Evolutionary conservation across 2,329 filamentous ascomycete species (phyloP), one percentile per base, ranked within the genome.

Genomic region (Phoma herbarum): DNA sequence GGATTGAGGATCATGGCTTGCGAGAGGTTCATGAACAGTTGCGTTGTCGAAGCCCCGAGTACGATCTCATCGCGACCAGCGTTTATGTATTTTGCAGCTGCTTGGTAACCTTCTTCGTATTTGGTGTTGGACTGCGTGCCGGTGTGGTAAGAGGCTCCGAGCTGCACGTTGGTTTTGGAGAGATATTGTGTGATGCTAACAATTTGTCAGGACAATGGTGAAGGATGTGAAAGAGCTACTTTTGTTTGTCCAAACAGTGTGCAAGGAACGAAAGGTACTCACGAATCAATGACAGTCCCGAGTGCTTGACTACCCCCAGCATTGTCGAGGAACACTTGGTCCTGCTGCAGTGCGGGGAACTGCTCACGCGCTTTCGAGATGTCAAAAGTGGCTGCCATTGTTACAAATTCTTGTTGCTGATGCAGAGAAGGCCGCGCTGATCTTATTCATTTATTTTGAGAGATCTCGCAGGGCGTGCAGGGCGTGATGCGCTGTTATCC

Each of bases 301-400:
- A 93, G 78, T 1, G 86, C 83, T 69, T 93, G 90, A 70, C 87
- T 91, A 35, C 90, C 90, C 18, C 90, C 90, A 11, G 90, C 91
- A 71, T 93, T 93, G 71, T 94, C 90, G 64, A 93, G 85, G 73
- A 85, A 92, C 48, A 93, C 82, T 69, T 92, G 89, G 45, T 87
- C 80, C 59, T 87, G 82, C 39, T 83, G 77, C 37, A 93, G 76
- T 14, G 90, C 88, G 31, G 90, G 90, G 78, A 93, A 93, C 52
- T 83, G 81, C 60, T 82, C 79, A 59, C 88, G 83, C 28, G 84
- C 82, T 47, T 80, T 77, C 9, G 80, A 69, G 47, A 91, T 81
- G 65, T 89, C 81, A 65, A 90, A 84, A 14, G 66, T 62, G 49
- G 67, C 61, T 28, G 75, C 41, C 74, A 56, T 49, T 12, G 22